Base-by-base conservation (phyloP, 208 protist species). In the Leishmania tarentolae region DNA sequence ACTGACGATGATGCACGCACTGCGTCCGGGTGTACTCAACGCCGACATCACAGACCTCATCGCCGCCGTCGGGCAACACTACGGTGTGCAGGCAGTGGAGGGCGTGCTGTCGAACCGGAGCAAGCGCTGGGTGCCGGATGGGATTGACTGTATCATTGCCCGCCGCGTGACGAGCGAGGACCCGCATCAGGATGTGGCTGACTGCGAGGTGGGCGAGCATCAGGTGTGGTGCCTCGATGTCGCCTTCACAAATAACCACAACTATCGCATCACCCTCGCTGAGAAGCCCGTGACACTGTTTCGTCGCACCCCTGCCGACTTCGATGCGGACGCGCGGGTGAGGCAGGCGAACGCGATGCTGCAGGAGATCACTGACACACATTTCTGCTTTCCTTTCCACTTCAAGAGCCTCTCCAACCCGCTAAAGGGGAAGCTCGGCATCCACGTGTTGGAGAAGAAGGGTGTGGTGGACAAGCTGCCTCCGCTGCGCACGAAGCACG, bases 101-200 rank as follows among this genome's bases (percentile, higher is more conserved):
- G 99, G 99, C 56, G 99, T 99, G 19, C 86, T 99, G 40, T 99
- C 98, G 42, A 99, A 99, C 87, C 93, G 99, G 78, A 93, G 98
- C 31, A 99, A 99, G 88, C 94, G 98, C 77, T 99, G 97, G 92
- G 94, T 99, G 66, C 98, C 99, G 37, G 99, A 99, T 83, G 98
- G 98, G 68, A 94, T 98, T 46, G 99, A 99, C 76, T 94, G 96
- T 75, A 99, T 99, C 83, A 96, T 99, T 59, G 92, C 82, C 73
- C 97, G 98, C 42, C 92, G 94, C 31, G 88, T 97, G 13, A 88
- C 86, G 40, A 61, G 69, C 37, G 75, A 83, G 50, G 87, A 84
- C 40, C 92, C 94, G 37, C 97, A 99, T 35, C 96, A 99, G 86
- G 94, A 99, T 83, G 96, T 99, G 6, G 96, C 94, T 46, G 92